Evolutionary conservation across 139 green algal genomes (phyloP), one percentile per base, ranked within the genome.

Genomic region (Helicosporidium sp.): DNA sequence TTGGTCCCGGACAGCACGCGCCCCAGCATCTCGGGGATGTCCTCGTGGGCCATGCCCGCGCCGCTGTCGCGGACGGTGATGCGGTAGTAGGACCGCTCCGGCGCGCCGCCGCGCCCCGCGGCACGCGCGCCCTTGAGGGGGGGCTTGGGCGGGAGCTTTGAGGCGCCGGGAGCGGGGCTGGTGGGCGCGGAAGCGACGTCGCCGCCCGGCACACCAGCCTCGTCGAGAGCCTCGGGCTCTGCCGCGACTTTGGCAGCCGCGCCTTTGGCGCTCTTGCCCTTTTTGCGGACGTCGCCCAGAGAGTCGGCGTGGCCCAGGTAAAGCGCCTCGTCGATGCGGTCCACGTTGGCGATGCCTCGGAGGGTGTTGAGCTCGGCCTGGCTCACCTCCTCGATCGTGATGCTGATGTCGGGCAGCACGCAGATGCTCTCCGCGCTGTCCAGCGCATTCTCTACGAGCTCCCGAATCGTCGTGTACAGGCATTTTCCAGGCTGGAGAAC

Each of bases 21-120:
- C 28, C 87, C 87, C 28, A 96, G 72, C 84, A 95, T 90, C 61
- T 90, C 70, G 5, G 87, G 85, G 42, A 96, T 95, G 68, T 94
- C 77, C 8, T 75, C 65, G 65, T 94, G 82, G 2, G 73, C 56
- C 87, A 96, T 96, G 42, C 87, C 87, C 33, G 55, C 70, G 19
- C 87, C 87, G 57, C 95, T 96, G 77, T 96, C 87, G 69, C 87
- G 73, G 24, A 25, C 20, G 33, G 58, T 27, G 29, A 18, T 6
- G 43, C 34, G n/a, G n/a, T n/a, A n/a, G n/a, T n/a, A n/a, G n/a
- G n/a, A n/a, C n/a, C n/a, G n/a, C n/a, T n/a, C n/a, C n/a, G n/a
- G n/a, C n/a, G n/a, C n/a, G n/a, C n/a, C n/a, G n/a, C n/a, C n/a
- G n/a, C n/a, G n/a, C n/a, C n/a, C n/a, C n/a, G n/a, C n/a, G n/a